Evolutionary conservation across 2,329 filamentous ascomycete species (phyloP), one percentile per base, ranked within the genome.

Genomic region (Cladosporium sp.): DNA sequence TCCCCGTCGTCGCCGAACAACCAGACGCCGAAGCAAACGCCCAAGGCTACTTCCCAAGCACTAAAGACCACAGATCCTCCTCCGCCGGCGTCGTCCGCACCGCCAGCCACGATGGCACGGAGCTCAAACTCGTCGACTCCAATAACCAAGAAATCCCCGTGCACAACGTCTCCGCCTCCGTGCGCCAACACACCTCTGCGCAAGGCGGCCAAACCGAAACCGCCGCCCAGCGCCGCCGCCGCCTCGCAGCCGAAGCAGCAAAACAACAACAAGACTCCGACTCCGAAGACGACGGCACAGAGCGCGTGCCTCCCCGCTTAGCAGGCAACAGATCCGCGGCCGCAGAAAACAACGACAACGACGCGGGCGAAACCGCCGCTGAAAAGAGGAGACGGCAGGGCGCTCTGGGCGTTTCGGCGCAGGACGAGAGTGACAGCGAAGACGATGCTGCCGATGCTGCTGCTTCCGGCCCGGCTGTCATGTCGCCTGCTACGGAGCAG

Each of bases 301-400:
- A 67, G 41, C 60, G 67, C 15, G 57, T 68, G 9, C 67, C 67
- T 3, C 66, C 66, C 8, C 33, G 27, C 22, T 16, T 25, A 11
- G 20, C 38, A 9, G 42, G 50, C 11, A 18, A 20, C 7, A 7
- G 13, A n/a, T 5, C 29, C 15, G 3, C 16, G 11, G 50, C 53
- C 7, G 50, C 58, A 29, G 54, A 57, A 3, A 51, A 56, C 19
- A 45, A 55, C 15, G n/a, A n/a, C 12, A 63, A 63, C 52, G 75
- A 77, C 19, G 53, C 45, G 1, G 73, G 72, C 29, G 87, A 91
- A 68, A 90, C 86, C 0, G 83, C 85, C 0, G 87, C 86, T 0
- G 88, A 92, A 67, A 76, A 84, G 50, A 78, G 85, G 35, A 75
- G 88, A 47, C 79, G 88, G 59, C 82, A 89, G 59, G 86, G 86